Base-by-base conservation (phyloP, 495 filamentous ascomycete species). In the Xylaria curta region DNA sequence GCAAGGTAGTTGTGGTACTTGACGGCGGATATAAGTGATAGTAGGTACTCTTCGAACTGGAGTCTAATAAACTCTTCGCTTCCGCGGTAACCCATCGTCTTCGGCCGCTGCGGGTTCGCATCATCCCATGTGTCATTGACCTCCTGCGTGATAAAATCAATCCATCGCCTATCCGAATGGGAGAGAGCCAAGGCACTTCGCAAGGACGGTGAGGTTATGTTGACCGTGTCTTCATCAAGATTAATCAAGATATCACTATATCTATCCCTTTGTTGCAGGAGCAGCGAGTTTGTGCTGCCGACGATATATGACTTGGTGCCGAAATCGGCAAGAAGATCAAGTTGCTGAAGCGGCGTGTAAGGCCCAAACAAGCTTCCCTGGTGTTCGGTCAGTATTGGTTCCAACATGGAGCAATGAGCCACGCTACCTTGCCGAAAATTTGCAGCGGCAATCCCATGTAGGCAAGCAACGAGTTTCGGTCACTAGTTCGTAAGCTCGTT, bases 181-280 rank as follows among this genome's bases (percentile, higher is more conserved):
- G 96, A 94, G 1, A 99, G 89, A 9, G 86, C 78, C n/a, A 98
- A 82, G 0, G 95, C 94, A 58, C 84, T 84, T 42, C 93, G 90
- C 31, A 99, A 85, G 17, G 94, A 92, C 17, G 90, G 82, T 0
- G 94, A 96, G 0, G 90, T 91, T 73, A 98, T 92, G 79, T 88
- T 94, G 70, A 98, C 91, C 10, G 87, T 93, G 72, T 91, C 87
- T 76, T 98, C 95, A 79, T 99, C 96, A 47, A 99, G 90, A 81
- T 99, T 98, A 75, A 99, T 94, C 69, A 99, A 85, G 53, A 98
- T 94, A 75, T 99, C 96, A 81, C 94, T 97, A 81, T 99, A 98
- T n/a, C 94, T 89, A 76, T 99, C 96, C 80, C 90, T 95, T 76
- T 98, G 96, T 73, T 97, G 94, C 58, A 99, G 81, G 36, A 99